Evolutionary conservation across 2,329 filamentous ascomycete species (phyloP).

Genomic region (Colletotrichum spaethianum): DNA sequence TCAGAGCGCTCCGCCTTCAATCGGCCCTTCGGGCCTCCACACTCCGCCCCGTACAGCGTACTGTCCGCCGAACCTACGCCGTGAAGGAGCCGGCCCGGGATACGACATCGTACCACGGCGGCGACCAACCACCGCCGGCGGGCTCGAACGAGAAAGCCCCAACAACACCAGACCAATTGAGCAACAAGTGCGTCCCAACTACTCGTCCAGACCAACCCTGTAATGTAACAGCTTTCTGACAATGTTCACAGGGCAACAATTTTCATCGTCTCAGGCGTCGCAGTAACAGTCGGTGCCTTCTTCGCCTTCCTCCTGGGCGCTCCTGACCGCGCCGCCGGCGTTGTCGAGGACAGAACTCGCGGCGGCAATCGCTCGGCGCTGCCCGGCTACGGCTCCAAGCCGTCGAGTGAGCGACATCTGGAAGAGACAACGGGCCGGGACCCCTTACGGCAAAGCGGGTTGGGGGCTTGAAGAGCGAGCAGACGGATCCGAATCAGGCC

Average conservation of each 20-base stretch:
- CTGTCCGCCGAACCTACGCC: neutral
- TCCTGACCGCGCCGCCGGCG: conserved; percentile 25
- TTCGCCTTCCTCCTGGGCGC: conserved; percentile 24
- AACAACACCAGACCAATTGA: conserved; percentile 13
- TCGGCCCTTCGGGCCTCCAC: conserved; percentile 4
- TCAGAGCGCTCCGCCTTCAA: neutral
- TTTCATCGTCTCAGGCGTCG: conserved; percentile 1
- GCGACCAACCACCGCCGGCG: conserved; percentile 7
- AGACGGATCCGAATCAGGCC: conserved; percentile 19
- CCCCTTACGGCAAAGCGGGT: neutral
- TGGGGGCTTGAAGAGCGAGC: conserved; percentile 27
- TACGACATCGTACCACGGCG: neutral
- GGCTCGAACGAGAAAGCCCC: conserved; percentile 4
- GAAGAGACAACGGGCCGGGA: conserved; percentile 4
- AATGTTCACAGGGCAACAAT: neutral
- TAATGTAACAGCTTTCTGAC: neutral
- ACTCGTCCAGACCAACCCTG: neutral
- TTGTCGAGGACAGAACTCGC: conserved; percentile 5
- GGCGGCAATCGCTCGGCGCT: neutral
- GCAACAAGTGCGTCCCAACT: neutral
- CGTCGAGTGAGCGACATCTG: conserved; percentile 1
- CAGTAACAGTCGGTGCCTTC: neutral
- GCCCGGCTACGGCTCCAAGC: conserved; percentile 7
- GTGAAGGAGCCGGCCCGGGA: neutral
- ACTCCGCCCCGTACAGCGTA: neutral